Evolutionary conservation across 2,329 filamentous ascomycete genomes (phyloP).

Genomic region (Pseudofabraea citricarpa): DNA sequence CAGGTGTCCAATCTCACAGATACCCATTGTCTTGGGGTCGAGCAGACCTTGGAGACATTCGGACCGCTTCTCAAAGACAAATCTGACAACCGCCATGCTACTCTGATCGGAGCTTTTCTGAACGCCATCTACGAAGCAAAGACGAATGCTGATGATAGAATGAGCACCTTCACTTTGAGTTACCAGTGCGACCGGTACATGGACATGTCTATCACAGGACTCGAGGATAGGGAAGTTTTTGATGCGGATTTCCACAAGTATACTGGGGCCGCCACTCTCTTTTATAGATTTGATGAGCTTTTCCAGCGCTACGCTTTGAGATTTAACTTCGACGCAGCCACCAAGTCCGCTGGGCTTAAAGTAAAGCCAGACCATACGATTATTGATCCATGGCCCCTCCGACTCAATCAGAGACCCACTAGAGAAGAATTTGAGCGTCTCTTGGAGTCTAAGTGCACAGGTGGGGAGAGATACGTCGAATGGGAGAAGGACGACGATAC

Average conservation of each 20-base stretch:
- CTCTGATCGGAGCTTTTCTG: conserved; percentile 36
- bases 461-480: neutral
- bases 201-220: no score
- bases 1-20: conserved; percentile 36
- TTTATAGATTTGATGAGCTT: neutral
- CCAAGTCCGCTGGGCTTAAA: neutral
- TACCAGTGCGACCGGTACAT: no score
- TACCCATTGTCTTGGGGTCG: conserved; percentile 25
- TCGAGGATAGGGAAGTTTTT: no score
- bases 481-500: no score
- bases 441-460: neutral
- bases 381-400: neutral
- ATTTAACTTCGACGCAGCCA: neutral
- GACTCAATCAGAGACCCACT: neutral
- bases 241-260: neutral
- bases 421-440: neutral
- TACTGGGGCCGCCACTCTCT: neutral
- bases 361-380: neutral
- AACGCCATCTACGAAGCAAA: conserved; percentile 27
- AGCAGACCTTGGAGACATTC: conserved; percentile 21
- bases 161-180: no score
- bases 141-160: no score
- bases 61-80: conserved; percentile 27
- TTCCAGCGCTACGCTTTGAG: neutral
- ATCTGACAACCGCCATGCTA: conserved; percentile 32